Evolutionary conservation across 140 eudicot species (phyloP), one percentile per base, ranked within the genome.

Genomic region (Oenanthe javanica): DNA sequence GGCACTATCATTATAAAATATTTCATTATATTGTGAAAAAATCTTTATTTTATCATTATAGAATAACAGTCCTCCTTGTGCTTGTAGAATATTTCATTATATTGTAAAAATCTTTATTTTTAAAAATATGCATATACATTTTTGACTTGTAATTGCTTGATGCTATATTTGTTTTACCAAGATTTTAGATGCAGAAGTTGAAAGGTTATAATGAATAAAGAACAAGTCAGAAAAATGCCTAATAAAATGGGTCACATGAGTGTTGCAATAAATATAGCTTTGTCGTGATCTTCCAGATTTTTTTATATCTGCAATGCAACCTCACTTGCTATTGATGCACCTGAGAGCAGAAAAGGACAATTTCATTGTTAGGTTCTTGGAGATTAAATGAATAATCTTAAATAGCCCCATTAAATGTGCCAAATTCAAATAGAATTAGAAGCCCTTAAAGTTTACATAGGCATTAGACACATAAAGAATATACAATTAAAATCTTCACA

Each of bases 311-410:
- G 25, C 77, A 10, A 46, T 2, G 11, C 14, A 7, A 46, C 52
- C 9, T 73, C 40, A 73, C 38, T 46, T 73, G 36, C 9, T 73
- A 73, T 10, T 10, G 10, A 43, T 19, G 76, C 76, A 6, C 49
- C 76, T 67, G 73, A 67, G 46, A 42, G 36, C 50, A 18, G 52
- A 40, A 72, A 40, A 72, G 52, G 76, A 42, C 76, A 72, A 43
- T 6, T 6, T 43, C 76, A 16, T 71, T 43, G 23, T 72, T 43
- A 38, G 49, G 14, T 42, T 72, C 52, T 2, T 42, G 48, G 16
- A 72, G 21, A 8, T 4, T 45, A 72, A 18, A 72, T 2, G 36
- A 72, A 43, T 16, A 72, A 72, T 52, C 77, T 72, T 42, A 40
- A 43, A 6, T n/a, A 16, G 23, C 27, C 36, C 31, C 6, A 51